Evolutionary conservation across 495 filamentous ascomycete species (phyloP).

Genomic region (Parachaetomium inaequale): DNA sequence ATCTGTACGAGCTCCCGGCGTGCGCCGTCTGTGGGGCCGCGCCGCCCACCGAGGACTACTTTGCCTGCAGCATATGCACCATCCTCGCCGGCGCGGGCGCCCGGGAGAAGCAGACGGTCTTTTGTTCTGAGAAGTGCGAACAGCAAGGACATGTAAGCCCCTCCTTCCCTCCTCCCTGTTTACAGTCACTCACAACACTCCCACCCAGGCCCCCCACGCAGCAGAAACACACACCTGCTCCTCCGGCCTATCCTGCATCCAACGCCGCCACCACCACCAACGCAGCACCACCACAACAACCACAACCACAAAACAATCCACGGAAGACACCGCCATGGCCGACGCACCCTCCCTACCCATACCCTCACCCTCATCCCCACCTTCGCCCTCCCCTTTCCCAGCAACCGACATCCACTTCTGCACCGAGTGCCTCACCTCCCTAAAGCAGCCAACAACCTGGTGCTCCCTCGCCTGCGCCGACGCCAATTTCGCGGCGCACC

Average conservation of each 20-base stretch:
- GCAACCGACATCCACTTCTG: conserved; percentile 32
- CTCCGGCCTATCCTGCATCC: conserved; percentile 23
- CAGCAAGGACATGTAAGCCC: conserved; percentile 40
- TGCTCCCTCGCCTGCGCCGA: conserved; percentile 42
- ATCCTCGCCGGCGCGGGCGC: conserved; percentile 31
- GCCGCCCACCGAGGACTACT: conserved; percentile 29
- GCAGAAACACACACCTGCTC: conserved; percentile 28
- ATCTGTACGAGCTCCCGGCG: conserved; percentile 35
- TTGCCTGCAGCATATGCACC: conserved; percentile 42
- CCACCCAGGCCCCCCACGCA: conserved; percentile 20
- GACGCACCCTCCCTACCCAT: neutral
- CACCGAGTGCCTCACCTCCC: conserved; percentile 37
- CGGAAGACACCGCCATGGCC: conserved; percentile 13
- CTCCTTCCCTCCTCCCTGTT: neutral
- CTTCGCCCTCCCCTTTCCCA: neutral
- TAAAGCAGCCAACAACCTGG: conserved; percentile 35
- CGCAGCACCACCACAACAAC: conserved; percentile 11
- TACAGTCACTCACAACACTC: neutral
- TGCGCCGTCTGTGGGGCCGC: conserved; percentile 38
- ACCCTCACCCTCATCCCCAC: conserved; percentile 1
- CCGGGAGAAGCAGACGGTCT: conserved; percentile 31
- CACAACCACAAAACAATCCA: neutral
- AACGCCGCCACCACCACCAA: conserved; percentile 2
- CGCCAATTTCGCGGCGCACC: conserved; percentile 40
- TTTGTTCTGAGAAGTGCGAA: conserved; percentile 45